phyloP scores from a whole-genome alignment of 306 rosid genomes.

The Styphnolobium japonicum region DNA sequence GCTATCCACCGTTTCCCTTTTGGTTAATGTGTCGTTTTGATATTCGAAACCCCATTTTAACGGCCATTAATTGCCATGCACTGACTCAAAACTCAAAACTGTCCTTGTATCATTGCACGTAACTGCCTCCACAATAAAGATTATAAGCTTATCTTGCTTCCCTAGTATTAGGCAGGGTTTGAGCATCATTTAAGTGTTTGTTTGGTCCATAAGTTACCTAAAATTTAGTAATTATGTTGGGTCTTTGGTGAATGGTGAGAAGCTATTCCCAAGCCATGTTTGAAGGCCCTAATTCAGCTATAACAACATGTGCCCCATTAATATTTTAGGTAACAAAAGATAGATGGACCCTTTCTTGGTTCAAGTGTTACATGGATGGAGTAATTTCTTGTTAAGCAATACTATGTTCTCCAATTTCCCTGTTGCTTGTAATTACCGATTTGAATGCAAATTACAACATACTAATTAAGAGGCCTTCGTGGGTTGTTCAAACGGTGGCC shows the following conservation, averaged over 20 bases:
- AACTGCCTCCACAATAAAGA: neutral
- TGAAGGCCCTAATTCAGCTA: neutral
- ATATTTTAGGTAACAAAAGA: neutral
- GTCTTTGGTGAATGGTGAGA: neutral
- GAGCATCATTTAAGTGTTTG: neutral
- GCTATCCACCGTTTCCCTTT: neutral
- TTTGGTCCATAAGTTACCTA: neutral
- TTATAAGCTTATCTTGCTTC: neutral
- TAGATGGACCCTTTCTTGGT: neutral
- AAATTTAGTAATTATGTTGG: neutral
- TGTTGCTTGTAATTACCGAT: neutral
- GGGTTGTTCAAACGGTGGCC: neutral
- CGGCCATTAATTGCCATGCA: neutral
- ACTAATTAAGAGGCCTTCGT: neutral
- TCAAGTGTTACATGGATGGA: neutral
- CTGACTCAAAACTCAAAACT: neutral
- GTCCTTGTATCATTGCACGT: constrained; percentile 27
- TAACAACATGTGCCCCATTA: neutral
- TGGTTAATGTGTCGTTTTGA: constrained; percentile 35
- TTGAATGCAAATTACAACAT: neutral
- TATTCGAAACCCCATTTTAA: constrained; percentile 18
- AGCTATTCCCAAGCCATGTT: neutral
- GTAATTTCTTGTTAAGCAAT: neutral
- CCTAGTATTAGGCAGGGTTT: neutral
- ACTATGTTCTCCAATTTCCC: neutral